Evolutionary conservation across 2,329 filamentous ascomycete species (phyloP), one percentile per base, ranked within the genome.

Genomic region (Aureobasidium lini): DNA sequence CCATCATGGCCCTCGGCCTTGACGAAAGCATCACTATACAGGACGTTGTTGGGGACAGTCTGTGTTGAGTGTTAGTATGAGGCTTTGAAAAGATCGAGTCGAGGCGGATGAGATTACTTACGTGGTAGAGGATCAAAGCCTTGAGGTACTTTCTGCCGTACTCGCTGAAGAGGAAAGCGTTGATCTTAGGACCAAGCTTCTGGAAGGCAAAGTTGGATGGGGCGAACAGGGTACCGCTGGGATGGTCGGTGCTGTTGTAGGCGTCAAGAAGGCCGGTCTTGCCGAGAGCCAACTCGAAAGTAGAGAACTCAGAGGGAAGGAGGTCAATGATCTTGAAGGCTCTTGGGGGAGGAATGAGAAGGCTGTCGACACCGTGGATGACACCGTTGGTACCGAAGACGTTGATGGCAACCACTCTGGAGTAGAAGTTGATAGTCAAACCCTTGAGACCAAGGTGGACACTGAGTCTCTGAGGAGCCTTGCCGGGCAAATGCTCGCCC

Each of bases 21-120:
- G 75, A 91, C 94, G 69, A 86, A 89, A 5, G 86, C 87, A 69
- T 96, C 92, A 6, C 87, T 89, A 77, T 96, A 96, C 0, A 95
- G 75, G 0, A 88, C 92, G 61, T 85, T 80, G 67, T 89, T 84
- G 43, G 84, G 80, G 1, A 87, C 87, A 50, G 92, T 80, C 50
- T 54, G 23, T 5, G 4, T 15, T 9, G 1, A 11, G 49, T 23
- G 23, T 52, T 15, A 52, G 49, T 28, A 16, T 52, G 3, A 23
- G 2, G 34, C 13, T 36, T 13, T 36, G 8, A 36, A 3, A 36
- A 9, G 8, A 3, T 9, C 34, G 13, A 36, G 34, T 9, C 34
- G 13, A 36, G 34, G 34, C 8, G 8, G 13, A 13, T 2, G 34
- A 36, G 3, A 4, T 36, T 16, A 52, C 48, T 52, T 52, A 52